Conservation (phyloP, 352 stramenopile species). For the Phytophthora chlamydospora region DNA sequence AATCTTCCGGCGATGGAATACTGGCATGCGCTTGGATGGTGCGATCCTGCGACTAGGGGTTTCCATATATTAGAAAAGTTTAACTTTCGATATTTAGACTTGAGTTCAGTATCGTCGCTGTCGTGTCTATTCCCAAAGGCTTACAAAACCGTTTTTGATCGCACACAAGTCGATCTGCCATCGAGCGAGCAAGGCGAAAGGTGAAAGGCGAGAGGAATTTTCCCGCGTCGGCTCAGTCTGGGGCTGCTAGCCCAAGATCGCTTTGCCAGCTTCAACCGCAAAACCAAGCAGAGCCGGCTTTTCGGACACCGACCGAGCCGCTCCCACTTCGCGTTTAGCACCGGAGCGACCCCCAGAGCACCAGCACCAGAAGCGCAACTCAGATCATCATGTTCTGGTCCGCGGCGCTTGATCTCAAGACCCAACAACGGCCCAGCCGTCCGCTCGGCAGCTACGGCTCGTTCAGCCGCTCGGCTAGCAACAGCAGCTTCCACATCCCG, state of each 20-base stretch:
- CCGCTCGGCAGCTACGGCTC: slow-evolving; percentile 59
- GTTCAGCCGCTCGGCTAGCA: slow-evolving; percentile 46
- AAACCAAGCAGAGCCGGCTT: slow-evolving; percentile 4
- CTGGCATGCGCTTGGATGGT: no score
- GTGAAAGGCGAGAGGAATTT: no score
- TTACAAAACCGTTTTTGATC: slow-evolving; percentile 13
- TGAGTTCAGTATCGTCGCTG: slow-evolving; percentile 16
- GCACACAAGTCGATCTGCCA: slow-evolving; percentile 11
- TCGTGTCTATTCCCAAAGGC: slow-evolving; percentile 12
- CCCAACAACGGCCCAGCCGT: slow-evolving; percentile 33
- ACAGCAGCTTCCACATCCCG: slow-evolving; percentile 61
- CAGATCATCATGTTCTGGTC: slow-evolving; percentile 72
- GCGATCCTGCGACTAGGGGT: slow-evolving; percentile 1
- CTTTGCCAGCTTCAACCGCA: slow-evolving; percentile 13
- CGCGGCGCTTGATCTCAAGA: slow-evolving; percentile 68
- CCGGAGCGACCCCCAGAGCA: no score
- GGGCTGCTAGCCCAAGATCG: no score
- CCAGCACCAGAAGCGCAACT: slow-evolving; percentile 5
- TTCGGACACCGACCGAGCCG: neutral
- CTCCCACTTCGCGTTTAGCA: slow-evolving; percentile 17
- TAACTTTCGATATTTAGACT: slow-evolving; percentile 32
- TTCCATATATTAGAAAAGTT: slow-evolving; percentile 16
- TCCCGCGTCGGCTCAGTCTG: neutral
- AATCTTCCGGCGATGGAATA: no score
- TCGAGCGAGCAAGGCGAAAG: neutral